These are phyloP conservation scores for Fusarium sp. DNA, from an alignment of 2,329 filamentous ascomycete species.

Conservation along the genomic window DNA sequence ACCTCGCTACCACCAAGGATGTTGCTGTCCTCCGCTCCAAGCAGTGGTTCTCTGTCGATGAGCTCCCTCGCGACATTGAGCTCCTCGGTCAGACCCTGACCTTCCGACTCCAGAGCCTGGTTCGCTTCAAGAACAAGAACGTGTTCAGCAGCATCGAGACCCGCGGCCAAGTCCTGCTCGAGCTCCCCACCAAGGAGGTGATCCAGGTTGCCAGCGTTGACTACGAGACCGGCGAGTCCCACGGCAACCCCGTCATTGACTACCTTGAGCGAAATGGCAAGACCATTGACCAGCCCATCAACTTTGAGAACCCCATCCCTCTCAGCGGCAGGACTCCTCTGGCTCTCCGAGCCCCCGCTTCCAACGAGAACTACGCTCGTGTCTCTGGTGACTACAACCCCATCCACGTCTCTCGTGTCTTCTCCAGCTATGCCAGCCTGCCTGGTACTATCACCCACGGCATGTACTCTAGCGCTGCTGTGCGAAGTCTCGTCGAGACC, in stretches of 20 bases:
- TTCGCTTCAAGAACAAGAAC: constrained; percentile 94
- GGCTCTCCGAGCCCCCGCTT: constrained; percentile 88
- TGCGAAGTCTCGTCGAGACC: constrained; percentile 95
- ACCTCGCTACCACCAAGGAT: constrained; percentile 88
- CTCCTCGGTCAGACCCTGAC: constrained; percentile 92
- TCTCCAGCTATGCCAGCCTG: constrained; percentile 94
- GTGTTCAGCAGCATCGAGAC: constrained; percentile 94
- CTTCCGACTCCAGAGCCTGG: constrained; percentile 93
- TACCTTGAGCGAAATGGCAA: constrained; percentile 93
- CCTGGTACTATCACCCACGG: constrained; percentile 98
- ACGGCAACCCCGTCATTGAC: constrained; percentile 96
- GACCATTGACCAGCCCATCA: constrained; percentile 93
- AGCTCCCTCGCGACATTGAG: constrained; percentile 76
- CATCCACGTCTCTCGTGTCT: constrained; percentile 97
- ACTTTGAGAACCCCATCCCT: constrained; percentile 97
- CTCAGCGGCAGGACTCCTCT: constrained; percentile 92
- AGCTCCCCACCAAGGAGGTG: constrained; percentile 95
- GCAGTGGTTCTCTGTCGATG: constrained; percentile 94
- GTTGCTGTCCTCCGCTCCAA: constrained; percentile 95
- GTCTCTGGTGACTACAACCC: constrained; percentile 99
- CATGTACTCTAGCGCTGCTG: constrained; percentile 98
- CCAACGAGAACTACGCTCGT: constrained; percentile 97
- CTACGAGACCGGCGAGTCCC: constrained; percentile 90
- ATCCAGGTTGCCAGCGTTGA: constrained; percentile 98
- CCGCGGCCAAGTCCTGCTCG: constrained; percentile 89